Evolutionary conservation across 2,329 filamentous ascomycete genomes (phyloP).

Genomic region (Pseudogymnoascus sp.): DNA sequence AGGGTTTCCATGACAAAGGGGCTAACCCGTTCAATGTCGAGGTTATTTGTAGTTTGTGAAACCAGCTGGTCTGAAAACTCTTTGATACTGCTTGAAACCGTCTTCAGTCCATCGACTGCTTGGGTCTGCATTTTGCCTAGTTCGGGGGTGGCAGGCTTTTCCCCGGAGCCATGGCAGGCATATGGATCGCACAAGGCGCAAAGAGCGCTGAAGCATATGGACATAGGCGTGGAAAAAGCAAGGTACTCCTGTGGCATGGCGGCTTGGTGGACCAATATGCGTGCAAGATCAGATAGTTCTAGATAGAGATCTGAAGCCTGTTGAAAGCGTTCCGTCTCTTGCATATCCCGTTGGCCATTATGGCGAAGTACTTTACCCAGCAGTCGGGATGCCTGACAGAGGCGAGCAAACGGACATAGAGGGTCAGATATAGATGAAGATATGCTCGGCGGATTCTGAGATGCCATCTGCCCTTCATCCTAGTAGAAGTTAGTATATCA

Average conservation of each 20-base stretch:
- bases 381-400: constrained; percentile 34
- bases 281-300: constrained; percentile 20
- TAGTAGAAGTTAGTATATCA: constrained; percentile 13
- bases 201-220: constrained; percentile 23
- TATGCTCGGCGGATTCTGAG: constrained; percentile 24
- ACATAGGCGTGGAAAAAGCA: constrained; percentile 20
- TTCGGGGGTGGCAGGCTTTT: constrained; percentile 15
- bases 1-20: constrained; percentile 32
- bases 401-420: constrained; percentile 42
- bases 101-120: constrained; percentile 28
- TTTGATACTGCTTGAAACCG: constrained; percentile 24
- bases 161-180: constrained; percentile 26
- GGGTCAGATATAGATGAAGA: constrained; percentile 35
- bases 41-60: constrained; percentile 16
- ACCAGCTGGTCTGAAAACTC: constrained; percentile 26
- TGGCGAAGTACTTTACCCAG: constrained; percentile 30
- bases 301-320: constrained; percentile 22
- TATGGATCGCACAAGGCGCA: constrained; percentile 33
- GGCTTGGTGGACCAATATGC: constrained; percentile 23
- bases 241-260: constrained; percentile 20
- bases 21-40: constrained; percentile 26
- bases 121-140: constrained; percentile 28
- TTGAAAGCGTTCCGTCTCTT: constrained; percentile 19
- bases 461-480: constrained; percentile 31
- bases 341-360: constrained; percentile 18